These are phyloP conservation scores for Daedalea quercina DNA, from an alignment of 768 basidiomycete species.

Conservation along the genomic window DNA sequence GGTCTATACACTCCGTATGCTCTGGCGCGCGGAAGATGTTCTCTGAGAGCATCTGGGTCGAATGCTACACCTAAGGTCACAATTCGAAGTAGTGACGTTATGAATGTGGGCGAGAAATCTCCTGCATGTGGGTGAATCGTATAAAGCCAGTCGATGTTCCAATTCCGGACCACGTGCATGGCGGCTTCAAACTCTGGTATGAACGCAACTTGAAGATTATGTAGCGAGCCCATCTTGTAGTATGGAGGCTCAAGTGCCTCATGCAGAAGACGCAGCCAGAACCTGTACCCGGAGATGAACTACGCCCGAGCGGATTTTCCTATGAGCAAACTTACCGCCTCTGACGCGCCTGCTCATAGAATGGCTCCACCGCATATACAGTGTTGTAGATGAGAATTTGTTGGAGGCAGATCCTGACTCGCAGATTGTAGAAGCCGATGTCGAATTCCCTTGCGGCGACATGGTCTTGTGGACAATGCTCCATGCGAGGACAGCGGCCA, in stretches of 20 bases:
- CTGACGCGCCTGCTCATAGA: background rate
- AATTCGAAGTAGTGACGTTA: slow-evolving; percentile 35
- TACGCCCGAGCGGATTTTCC: background rate
- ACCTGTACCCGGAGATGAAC: slow-evolving; percentile 20
- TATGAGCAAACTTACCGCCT: background rate
- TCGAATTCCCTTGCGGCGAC: slow-evolving; percentile 18
- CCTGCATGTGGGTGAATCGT: slow-evolving; percentile 18
- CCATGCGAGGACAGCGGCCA: slow-evolving; percentile 12
- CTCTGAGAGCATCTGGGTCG: slow-evolving; percentile 26
- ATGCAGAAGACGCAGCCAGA: slow-evolving; percentile 41
- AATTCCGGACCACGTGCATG: slow-evolving; percentile 34
- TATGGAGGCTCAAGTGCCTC: slow-evolving; percentile 43
- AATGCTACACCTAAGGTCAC: slow-evolving; percentile 32
- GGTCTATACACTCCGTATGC: slow-evolving; percentile 13
- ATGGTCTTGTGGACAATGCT: slow-evolving; percentile 35
- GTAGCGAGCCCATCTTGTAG: slow-evolving; percentile 37
- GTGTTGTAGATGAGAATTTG: slow-evolving; percentile 42
- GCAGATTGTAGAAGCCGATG: slow-evolving; percentile 32
- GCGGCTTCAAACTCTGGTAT: slow-evolving; percentile 35
- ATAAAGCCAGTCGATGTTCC: slow-evolving; percentile 38
- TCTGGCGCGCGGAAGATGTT: slow-evolving; percentile 28
- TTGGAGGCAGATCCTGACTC: slow-evolving; percentile 38
- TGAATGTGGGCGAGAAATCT: slow-evolving; percentile 18
- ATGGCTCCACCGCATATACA: slow-evolving; percentile 11
- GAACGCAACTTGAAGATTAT: slow-evolving; percentile 25